Conservation (phyloP, 1,284 basidiomycete species). For the Malassezia pachydermatis region DNA sequence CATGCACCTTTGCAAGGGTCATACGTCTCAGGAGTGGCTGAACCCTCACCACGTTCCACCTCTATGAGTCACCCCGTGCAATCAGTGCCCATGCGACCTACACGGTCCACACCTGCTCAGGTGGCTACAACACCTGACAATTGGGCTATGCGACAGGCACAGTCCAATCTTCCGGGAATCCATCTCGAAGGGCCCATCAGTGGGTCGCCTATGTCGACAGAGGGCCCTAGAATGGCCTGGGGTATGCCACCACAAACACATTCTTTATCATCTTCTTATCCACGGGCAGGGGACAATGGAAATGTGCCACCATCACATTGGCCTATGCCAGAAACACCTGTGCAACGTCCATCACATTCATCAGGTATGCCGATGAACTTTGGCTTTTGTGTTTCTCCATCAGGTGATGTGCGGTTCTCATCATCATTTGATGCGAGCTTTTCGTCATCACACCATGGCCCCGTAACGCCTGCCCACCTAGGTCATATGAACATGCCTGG, state of each 20-base stretch:
- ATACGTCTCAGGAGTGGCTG: not conserved
- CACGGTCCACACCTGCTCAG: slow-evolving; percentile 9
- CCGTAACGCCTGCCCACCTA: slow-evolving; percentile 4
- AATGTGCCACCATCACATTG: not conserved
- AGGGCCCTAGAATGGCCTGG: not conserved
- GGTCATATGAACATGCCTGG: not conserved
- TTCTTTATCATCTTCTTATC: not conserved
- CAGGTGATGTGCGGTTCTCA: slow-evolving; percentile 11
- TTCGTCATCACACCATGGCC: slow-evolving; percentile 10
- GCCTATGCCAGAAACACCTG: slow-evolving; percentile 11
- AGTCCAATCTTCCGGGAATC: slow-evolving; percentile 1
- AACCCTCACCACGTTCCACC: not conserved
- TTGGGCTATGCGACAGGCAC: slow-evolving; percentile 2
- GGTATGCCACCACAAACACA: not conserved
- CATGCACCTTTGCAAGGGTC: not conserved
- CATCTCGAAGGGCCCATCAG: not conserved
- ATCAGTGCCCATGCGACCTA: slow-evolving; percentile 8
- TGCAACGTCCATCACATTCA: not conserved
- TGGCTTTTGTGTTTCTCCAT: slow-evolving; percentile 2
- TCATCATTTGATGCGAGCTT: slow-evolving; percentile 14
- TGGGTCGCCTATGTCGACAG: not conserved
- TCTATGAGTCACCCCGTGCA: not conserved
- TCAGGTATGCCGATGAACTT: slow-evolving; percentile 1
- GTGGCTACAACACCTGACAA: slow-evolving; percentile 8
- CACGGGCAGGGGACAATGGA: no score